Evolutionary conservation across 2,329 filamentous ascomycete genomes (phyloP).

Genomic region (Pestalotiopsis sp.): DNA sequence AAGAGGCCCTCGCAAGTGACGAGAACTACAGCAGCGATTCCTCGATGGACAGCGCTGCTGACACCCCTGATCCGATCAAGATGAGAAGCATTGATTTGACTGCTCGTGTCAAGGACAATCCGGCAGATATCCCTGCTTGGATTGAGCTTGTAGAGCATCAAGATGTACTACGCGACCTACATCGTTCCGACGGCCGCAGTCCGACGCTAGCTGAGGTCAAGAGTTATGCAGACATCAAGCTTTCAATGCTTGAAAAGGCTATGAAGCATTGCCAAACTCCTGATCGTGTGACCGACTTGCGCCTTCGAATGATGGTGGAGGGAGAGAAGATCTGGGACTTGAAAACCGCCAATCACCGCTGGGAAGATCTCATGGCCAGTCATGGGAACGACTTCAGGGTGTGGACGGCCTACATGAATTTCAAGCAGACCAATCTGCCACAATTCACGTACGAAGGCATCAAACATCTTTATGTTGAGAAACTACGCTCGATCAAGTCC

Average conservation of each 20-base stretch:
- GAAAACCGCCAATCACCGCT: conserved; percentile 62
- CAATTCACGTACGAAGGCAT: conserved; percentile 70
- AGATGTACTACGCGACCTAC: conserved; percentile 62
- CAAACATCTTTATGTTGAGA: conserved; percentile 60
- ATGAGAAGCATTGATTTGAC: conserved; percentile 64
- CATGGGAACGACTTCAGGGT: conserved; percentile 62
- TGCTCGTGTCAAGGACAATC: conserved; percentile 64
- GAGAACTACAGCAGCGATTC: conserved; percentile 50
- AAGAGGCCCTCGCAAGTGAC: conserved; percentile 48
- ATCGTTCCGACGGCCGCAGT: conserved; percentile 44
- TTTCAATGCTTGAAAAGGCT: conserved; percentile 80
- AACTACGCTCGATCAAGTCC: conserved; percentile 46
- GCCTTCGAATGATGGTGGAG: conserved; percentile 73
- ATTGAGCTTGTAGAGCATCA: conserved; percentile 79
- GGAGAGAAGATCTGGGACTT: conserved; percentile 74
- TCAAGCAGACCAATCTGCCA: conserved; percentile 68
- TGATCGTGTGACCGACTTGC: conserved; percentile 58
- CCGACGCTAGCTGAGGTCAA: conserved; percentile 63
- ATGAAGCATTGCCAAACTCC: conserved; percentile 55
- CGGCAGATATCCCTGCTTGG: conserved; percentile 74
- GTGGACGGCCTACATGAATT: conserved; percentile 76
- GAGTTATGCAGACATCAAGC: conserved; percentile 76
- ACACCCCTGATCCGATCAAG: conserved; percentile 45
- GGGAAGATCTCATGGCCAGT: conserved; percentile 62
- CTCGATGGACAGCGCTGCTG: conserved; percentile 38